phyloP scores from a whole-genome alignment of 2,329 filamentous ascomycete genomes.

The Monosporascus cannonballus region DNA sequence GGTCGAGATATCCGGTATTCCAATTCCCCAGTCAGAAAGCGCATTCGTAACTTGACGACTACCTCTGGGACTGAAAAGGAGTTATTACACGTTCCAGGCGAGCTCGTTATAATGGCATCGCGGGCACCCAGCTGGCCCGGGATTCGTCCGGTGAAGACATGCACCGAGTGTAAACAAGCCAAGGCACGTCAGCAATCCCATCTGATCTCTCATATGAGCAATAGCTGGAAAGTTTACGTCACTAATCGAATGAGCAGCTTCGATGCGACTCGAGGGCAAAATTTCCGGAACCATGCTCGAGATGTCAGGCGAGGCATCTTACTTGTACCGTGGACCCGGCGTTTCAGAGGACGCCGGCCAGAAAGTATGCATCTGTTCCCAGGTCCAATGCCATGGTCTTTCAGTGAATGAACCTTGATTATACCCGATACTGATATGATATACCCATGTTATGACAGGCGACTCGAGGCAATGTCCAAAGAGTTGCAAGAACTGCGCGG shows the following conservation, averaged over 20 bases:
- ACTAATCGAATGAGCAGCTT: constrained; percentile 11
- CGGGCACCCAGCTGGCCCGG: constrained; percentile 19
- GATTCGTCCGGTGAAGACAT: constrained; percentile 21
- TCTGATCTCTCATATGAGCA: not conserved
- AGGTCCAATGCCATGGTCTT: not conserved
- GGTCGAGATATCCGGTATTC: not conserved
- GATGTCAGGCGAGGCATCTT: constrained; percentile 22
- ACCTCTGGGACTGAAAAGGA: not conserved
- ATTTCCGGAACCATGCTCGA: constrained; percentile 24
- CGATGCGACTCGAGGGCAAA: constrained; percentile 26
- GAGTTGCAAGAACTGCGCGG: constrained; percentile 25
- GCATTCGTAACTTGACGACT: not conserved
- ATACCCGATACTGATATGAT: not conserved
- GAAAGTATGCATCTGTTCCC: constrained; percentile 18
- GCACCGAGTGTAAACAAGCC: constrained; percentile 27
- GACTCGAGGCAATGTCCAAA: constrained; percentile 26
- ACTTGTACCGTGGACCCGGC: constrained; percentile 25
- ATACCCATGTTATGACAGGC: constrained; percentile 8
- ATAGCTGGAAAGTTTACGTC: not conserved
- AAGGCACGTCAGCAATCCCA: constrained; percentile 13
- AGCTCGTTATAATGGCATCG: constrained; percentile 13
- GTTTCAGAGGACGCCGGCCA: constrained; percentile 24
- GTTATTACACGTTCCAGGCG: not conserved
- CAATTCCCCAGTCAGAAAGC: not conserved
- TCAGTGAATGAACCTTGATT: not conserved